Conservation (phyloP, 768 basidiomycete genomes). For the Agrocybe pediades region DNA sequence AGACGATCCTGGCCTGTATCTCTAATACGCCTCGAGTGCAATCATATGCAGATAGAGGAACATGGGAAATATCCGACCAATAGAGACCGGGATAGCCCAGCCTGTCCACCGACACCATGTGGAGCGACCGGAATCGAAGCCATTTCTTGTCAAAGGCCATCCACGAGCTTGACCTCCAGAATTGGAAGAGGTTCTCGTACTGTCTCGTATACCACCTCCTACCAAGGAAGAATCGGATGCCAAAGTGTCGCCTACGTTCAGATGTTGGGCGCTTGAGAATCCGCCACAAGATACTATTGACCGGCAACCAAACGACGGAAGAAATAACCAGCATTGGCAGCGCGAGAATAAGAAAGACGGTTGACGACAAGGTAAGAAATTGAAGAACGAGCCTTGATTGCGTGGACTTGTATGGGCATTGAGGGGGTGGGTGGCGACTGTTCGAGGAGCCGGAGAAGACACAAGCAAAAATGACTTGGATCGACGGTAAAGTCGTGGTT, state of each 20-base stretch:
- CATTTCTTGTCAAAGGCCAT: neutral
- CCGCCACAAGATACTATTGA: too few species aligned
- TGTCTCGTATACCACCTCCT: neutral
- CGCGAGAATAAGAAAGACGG: neutral
- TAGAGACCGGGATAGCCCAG: neutral
- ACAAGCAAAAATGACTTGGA: neutral
- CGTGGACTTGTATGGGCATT: slow-evolving; percentile 1
- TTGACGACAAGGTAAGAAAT: neutral
- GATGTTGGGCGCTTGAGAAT: neutral
- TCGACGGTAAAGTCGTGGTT: neutral
- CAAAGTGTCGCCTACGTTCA: neutral
- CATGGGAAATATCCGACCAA: neutral
- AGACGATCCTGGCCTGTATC: neutral
- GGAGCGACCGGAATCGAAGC: neutral
- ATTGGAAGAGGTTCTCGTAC: neutral
- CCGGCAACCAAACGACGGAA: neutral
- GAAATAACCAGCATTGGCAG: neutral
- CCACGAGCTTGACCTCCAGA: neutral
- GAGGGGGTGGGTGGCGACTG: neutral
- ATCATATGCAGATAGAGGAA: neutral
- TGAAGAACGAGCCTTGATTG: neutral
- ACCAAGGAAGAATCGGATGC: neutral
- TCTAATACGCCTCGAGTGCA: neutral
- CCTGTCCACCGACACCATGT: neutral
- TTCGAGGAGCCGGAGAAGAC: neutral